Evolutionary conservation across 108 stramenopile species (phyloP).

Genomic region (Fragilariopsis cylindrus): DNA sequence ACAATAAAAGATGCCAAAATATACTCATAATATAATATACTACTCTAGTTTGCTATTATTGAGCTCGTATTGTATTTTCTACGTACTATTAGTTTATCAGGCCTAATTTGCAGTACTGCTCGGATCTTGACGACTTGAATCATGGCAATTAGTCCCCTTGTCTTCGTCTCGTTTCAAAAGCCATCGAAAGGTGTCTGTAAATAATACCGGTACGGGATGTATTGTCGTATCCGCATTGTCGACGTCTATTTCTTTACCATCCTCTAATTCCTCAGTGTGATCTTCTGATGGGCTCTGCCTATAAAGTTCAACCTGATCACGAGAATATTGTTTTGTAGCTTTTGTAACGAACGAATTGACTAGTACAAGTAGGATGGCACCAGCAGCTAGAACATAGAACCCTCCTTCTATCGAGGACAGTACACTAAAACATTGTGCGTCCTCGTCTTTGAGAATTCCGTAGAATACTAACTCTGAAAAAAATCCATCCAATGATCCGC

Average conservation of each 20-base stretch:
- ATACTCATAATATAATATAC: too few relatives aligned
- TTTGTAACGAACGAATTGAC: slow-evolving; percentile 44
- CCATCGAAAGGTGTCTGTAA: slow-evolving; percentile 55
- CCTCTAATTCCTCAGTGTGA: neutral
- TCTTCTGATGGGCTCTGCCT: neutral
- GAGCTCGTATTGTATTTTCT: too few relatives aligned
- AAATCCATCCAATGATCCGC: slow-evolving; percentile 50
- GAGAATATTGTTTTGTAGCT: slow-evolving; percentile 43
- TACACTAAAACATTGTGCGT: slow-evolving; percentile 81
- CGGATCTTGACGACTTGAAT: neutral
- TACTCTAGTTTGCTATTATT: too few relatives aligned
- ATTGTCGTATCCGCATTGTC: slow-evolving; percentile 32
- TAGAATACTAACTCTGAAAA: slow-evolving; percentile 60
- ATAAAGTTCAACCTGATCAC: slow-evolving; percentile 16
- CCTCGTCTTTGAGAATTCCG: slow-evolving; percentile 58
- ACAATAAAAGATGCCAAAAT: too few relatives aligned
- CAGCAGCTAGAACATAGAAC: slow-evolving; percentile 58
- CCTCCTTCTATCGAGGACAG: slow-evolving; percentile 60
- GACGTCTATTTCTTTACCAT: slow-evolving; percentile 20
- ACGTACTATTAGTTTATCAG: too few relatives aligned
- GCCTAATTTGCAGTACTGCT: neutral
- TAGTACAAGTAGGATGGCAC: slow-evolving; percentile 48
- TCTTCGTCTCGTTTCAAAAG: slow-evolving; percentile 11
- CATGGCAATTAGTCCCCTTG: neutral
- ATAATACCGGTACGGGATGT: slow-evolving; percentile 45